Percentiles rank a stretch among this genome's conserved stretches.
Evolutionary conservation across 2,329 filamentous ascomycete species (phyloP).

Genomic region (Colletotrichum sp.): DNA sequence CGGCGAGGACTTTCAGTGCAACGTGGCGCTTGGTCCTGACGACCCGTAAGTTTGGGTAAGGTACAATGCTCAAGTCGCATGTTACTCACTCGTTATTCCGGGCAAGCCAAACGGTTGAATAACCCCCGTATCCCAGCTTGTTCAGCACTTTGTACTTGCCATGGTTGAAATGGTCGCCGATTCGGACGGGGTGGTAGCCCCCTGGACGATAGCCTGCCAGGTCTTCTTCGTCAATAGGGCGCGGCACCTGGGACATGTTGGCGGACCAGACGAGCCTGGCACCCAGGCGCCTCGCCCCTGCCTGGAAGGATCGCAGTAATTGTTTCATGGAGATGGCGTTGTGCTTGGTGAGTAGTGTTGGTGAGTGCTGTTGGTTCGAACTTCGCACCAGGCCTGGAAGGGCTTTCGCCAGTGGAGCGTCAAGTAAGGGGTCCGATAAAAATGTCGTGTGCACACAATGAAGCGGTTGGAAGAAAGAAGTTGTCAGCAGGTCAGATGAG

Average conservation of each 20-base stretch:
- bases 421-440: not conserved
- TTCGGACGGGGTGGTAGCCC: not conserved
- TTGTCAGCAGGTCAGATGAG: not conserved
- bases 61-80: not conserved
- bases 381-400: too few relatives aligned
- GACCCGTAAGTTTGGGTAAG: not conserved
- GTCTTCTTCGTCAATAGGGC: not conserved
- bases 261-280: not conserved
- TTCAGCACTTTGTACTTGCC: not conserved
- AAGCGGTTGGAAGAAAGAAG: not conserved
- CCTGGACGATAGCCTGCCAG: not conserved
- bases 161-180: not conserved
- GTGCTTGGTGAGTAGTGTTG: not conserved
- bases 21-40: not conserved
- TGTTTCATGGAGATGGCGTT: not conserved
- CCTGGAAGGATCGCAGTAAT: not conserved
- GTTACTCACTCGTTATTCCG: not conserved
- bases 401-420: not conserved
- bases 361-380: too few relatives aligned
- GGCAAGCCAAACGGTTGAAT: not conserved
- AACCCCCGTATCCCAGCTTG: not conserved
- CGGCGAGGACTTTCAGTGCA: not conserved
- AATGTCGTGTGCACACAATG: rapidly evolving
- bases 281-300: not conserved
- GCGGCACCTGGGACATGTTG: not conserved